These are phyloP conservation scores for Bifiguratus adelaidae DNA, from an alignment of 192 early-diverging fungal species.

Conservation along the genomic window DNA sequence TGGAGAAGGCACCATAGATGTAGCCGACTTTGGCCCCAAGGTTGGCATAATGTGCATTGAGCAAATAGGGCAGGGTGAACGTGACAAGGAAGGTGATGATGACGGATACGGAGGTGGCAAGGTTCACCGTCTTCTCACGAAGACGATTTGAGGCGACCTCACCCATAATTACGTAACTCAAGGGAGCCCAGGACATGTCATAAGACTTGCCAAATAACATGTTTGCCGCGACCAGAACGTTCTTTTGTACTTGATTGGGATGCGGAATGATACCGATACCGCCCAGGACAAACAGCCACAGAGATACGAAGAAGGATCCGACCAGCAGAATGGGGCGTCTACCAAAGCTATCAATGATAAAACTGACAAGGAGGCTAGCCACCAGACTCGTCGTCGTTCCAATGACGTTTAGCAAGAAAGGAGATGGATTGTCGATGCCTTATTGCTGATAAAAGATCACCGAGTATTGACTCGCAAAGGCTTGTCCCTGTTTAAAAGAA, in stretches of 20 bases:
- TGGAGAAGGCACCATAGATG: not conserved
- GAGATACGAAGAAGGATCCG: not conserved
- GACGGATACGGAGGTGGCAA: slow-evolving; percentile 1
- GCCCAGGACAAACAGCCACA: slow-evolving; percentile 1
- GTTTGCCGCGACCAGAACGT: slow-evolving; percentile 1
- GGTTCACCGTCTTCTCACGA: not conserved
- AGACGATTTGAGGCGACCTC: slow-evolving; percentile 2
- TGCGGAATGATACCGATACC: not conserved
- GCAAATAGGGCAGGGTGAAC: slow-evolving; percentile 2
- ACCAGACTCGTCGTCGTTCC: not conserved
- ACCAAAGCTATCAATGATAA: slow-evolving; percentile 4
- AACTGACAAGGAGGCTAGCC: not conserved
- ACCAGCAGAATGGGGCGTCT: not conserved
- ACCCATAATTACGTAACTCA: slow-evolving; percentile 3
- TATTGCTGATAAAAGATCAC: slow-evolving; percentile 1
- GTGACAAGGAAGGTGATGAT: slow-evolving; percentile 4
- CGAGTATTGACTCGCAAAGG: slow-evolving; percentile 4
- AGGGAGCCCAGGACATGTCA: slow-evolving; percentile 4
- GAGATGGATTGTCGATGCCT: slow-evolving; percentile 3
- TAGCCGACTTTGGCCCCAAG: slow-evolving; percentile 1
- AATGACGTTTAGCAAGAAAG: not conserved
- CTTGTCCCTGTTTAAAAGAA: too few relatives aligned
- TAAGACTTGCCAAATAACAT: slow-evolving; percentile 4
- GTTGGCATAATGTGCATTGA: slow-evolving; percentile 4
- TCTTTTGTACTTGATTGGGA: slow-evolving; percentile 2